phyloP scores from a whole-genome alignment of 371 early-diverging fungal genomes.

The Circinella umbellata region DNA sequence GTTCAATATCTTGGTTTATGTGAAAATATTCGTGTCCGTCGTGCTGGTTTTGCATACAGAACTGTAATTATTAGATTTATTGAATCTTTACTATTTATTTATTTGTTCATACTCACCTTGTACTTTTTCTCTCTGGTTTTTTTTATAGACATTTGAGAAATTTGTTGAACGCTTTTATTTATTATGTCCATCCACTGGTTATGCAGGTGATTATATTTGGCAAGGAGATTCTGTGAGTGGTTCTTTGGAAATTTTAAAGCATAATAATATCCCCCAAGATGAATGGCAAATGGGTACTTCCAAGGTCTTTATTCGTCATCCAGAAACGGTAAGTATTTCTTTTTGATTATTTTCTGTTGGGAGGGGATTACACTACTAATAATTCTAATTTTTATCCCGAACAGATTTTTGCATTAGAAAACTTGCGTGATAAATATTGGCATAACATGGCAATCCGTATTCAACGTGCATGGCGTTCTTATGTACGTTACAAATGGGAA shows the following conservation, averaged over 20 bases:
- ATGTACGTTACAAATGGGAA: constrained; percentile 74
- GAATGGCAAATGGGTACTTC: constrained; percentile 97
- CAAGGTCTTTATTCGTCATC: constrained; percentile 94
- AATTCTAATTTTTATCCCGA: background rate
- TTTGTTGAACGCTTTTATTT: constrained; percentile 71
- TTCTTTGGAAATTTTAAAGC: constrained; percentile 80
- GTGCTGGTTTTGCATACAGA: constrained; percentile 95
- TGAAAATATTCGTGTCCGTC: constrained; percentile 97
- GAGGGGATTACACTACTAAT: no score
- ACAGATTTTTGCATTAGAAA: constrained; percentile 89
- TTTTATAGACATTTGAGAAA: constrained; percentile 44
- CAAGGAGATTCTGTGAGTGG: constrained; percentile 76
- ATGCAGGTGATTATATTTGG: constrained; percentile 90
- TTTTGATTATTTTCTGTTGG: no score
- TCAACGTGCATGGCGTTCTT: constrained; percentile 89
- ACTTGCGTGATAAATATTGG: constrained; percentile 93
- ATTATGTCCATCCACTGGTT: constrained; percentile 79
- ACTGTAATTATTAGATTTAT: constrained; percentile 29
- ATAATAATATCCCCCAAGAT: constrained; percentile 82
- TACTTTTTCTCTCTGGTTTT: background rate
- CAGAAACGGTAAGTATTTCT: constrained; percentile 86
- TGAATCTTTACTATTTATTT: background rate
- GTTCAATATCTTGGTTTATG: constrained; percentile 94
- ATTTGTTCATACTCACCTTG: background rate
- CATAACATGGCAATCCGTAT: constrained; percentile 95